Base-by-base conservation (phyloP, 129 eudicot species). In the Chrysanthemum seticuspe region DNA sequence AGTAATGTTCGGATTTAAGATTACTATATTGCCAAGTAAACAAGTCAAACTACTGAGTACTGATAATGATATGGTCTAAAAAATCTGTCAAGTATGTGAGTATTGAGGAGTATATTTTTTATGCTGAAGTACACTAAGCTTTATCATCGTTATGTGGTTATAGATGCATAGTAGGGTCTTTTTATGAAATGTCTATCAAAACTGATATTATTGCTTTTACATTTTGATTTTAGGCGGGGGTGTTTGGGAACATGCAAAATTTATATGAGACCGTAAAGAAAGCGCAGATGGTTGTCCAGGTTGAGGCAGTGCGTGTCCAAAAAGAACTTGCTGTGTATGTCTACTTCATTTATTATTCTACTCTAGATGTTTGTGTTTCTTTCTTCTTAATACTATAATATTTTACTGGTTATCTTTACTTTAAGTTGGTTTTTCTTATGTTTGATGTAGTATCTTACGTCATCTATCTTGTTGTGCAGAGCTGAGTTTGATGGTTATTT, bases 401-500 rank as follows among this genome's bases (percentile, higher is more conserved):
- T 12, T 19, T 36, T 64, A 62, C 4, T 25, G n/a, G 5, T 73
- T 34, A 3, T 34, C 4, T 34, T 34, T 34, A 4, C 40, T 0
- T 9, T 49, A 44, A 23, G 47, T 45, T 29, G 6, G 1, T 65
- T 65, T 3, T 62, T 29, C 34, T 29, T 18, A 0, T 3, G 0
- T 19, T 8, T 66, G 18, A 2, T 56, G 14, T 11, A 1, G n/a
- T 76, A n/a, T 52, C 8, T 68, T 40, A 60, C 51, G 18, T 18
- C 70, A 48, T 40, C 61, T 50, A n/a, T 73, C 47, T 71, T 71
- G 45, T n/a, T 50, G 77, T 80, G 79, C 89, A 91, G 93, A 81
- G 96, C 97, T 23, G 97, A 91, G 77, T 91, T 91, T 83, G 97
- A 91, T 86, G 97, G 97, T 25, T 91, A 91, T 66, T 91, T 93